A percentile compares a stretch with the other conserved stretches of the same genome.
Evolutionary conservation across 257 asterid genomes (phyloP).

Genomic region (Solanum neorickii): DNA sequence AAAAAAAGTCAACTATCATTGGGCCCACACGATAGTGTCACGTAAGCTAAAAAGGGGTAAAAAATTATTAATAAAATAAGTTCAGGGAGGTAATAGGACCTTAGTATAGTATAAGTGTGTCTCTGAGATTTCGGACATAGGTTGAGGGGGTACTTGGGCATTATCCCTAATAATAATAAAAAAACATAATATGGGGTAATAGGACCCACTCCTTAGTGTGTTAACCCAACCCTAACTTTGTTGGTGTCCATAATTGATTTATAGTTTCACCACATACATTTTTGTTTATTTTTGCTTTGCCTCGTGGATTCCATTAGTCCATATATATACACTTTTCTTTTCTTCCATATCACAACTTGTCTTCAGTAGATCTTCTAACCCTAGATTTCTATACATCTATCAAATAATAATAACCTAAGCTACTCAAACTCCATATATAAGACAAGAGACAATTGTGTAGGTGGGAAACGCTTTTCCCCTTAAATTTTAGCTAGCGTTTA

Average conservation of each 20-base stretch:
- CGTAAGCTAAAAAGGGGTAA: no score
- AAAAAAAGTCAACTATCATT: no score
- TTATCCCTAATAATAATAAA: neutral
- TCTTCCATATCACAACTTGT: neutral
- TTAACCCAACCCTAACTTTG: neutral
- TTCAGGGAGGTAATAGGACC: no score
- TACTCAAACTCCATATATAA: neutral
- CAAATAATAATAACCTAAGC: neutral
- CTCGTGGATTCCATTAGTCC: neutral
- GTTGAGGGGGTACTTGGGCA: no score
- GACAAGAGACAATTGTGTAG: neutral
- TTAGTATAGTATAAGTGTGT: no score
- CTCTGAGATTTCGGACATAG: no score
- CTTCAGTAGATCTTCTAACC: neutral
- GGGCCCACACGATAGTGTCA: no score
- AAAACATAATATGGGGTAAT: neutral
- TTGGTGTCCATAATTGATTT: neutral
- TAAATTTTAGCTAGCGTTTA: neutral
- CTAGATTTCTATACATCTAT: neutral
- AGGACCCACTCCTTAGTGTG: neutral
- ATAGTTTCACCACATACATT: neutral
- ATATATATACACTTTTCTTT: neutral
- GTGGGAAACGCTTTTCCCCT: neutral
- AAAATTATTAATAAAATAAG: no score
- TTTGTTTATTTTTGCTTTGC: neutral